Evolutionary conservation across 1,284 basidiomycete genomes (phyloP), one percentile per base, ranked within the genome.

Genomic region (Ustilago esculenta): DNA sequence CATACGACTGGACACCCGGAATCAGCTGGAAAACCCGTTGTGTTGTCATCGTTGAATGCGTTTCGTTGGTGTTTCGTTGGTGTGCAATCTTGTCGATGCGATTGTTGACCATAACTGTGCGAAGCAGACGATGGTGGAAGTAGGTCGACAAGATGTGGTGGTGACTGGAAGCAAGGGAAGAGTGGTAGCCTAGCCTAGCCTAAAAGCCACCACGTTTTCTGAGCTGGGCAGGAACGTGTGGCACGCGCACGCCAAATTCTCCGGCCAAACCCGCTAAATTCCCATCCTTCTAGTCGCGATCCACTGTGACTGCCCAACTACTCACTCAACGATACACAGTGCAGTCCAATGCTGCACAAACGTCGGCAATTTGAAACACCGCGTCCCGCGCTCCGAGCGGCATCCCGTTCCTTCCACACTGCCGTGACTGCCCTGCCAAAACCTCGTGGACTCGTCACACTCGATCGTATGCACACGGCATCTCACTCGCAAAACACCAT

Each of bases 1-100:
- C 80, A 45, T 81, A 81, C 30, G 68, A 73, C 63, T 81, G 80
- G 4, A 79, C 77, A 1, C 77, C 76, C 0, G 79, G 79, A 15
- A 77, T 60, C n/a, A 81, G 43, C 41, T 61, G 76, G 29, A 79
- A 74, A 5, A 74, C 64, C 17, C 20, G 41, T 11, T 17, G 9
- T 15, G 12, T 14, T 33, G 21, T 41, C 32, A 24, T 50, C 29
- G 15, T 45, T n/a, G 15, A 10, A 23, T n/a, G 15, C 5, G 11
- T 25, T 14, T 43, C 11, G 15, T 20, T 20, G 27, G 30, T n/a
- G 50, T 18, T 6, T 24, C 14, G 41, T 32, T 63, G 51, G n/a
- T 46, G 7, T 14, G 58, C 8, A 14, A 53, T 44, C 10, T 17
- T 45, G 1, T 30, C 25, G 23, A 63, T 39, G 9, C 57, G 43